A percentile compares a stretch with the other conserved stretches of the same genome.
phyloP scores from a whole-genome alignment of 2,329 filamentous ascomycete genomes.

The Paecilomyces formosus region DNA sequence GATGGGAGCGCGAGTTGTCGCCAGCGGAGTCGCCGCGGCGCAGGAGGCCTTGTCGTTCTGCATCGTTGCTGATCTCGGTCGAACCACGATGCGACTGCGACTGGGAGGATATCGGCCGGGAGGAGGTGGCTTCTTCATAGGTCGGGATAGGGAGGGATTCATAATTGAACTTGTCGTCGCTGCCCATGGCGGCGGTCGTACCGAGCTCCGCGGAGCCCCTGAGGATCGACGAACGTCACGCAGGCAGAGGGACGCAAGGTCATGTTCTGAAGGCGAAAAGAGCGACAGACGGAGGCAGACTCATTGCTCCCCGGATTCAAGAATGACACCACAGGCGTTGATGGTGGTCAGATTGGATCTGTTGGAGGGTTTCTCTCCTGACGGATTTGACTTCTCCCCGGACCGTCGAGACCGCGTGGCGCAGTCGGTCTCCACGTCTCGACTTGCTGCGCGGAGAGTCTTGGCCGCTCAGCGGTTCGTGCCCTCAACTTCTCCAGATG shows the following conservation, averaged over 20 bases:
- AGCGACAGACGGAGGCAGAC: slow-evolving; percentile 23
- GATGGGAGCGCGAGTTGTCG: slow-evolving; percentile 34
- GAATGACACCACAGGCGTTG: not conserved
- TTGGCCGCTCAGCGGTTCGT: not conserved
- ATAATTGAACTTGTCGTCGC: slow-evolving; percentile 52
- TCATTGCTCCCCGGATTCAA: slow-evolving; percentile 5
- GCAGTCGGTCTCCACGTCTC: not conserved
- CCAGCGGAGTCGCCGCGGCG: slow-evolving; percentile 41
- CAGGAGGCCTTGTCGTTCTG: slow-evolving; percentile 71
- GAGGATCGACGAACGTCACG: slow-evolving; percentile 19
- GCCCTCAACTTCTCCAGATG: not conserved
- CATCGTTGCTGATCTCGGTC: slow-evolving; percentile 59
- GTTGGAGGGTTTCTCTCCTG: not conserved
- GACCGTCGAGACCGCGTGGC: not conserved
- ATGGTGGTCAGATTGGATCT: not conserved
- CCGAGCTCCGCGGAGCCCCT: slow-evolving; percentile 25
- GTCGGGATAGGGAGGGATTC: slow-evolving; percentile 66
- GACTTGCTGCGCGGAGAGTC: not conserved
- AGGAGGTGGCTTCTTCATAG: slow-evolving; percentile 72
- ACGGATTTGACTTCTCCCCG: not conserved
- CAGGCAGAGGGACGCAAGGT: slow-evolving; percentile 23
- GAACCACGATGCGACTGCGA: slow-evolving; percentile 41
- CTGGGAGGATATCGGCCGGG: slow-evolving; percentile 45
- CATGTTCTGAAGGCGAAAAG: slow-evolving; percentile 31
- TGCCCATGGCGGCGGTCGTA: slow-evolving; percentile 31